Conservation (phyloP, 2,329 filamentous ascomycete genomes). For the Cladophialophora carrionii region DNA sequence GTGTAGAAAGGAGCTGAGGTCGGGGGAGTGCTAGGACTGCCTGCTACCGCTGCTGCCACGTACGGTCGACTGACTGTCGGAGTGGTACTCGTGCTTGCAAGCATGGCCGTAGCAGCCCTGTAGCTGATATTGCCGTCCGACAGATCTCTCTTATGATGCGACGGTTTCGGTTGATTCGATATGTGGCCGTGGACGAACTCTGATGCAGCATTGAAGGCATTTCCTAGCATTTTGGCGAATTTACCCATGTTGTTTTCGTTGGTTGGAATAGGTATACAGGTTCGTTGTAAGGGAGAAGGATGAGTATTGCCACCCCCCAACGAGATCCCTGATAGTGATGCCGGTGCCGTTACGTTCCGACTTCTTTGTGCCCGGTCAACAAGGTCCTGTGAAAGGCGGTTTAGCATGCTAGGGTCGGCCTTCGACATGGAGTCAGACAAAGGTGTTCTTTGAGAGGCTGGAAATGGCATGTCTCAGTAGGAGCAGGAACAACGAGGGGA, state of each 20-base stretch:
- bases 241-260: constrained; percentile 19
- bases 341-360: background rate
- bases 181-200: background rate
- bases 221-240: constrained; percentile 8
- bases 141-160: constrained; percentile 10
- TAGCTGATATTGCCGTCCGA: constrained; percentile 20
- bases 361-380: constrained; percentile 19
- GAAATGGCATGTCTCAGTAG: background rate
- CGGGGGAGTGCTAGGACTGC: background rate
- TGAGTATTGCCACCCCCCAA: background rate
- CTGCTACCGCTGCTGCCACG: constrained; percentile 1
- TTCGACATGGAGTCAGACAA: constrained; percentile 8
- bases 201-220: constrained; percentile 20
- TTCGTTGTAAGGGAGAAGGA: background rate
- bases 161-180: background rate
- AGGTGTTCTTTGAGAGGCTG: constrained; percentile 3
- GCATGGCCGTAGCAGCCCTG: background rate
- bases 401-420: background rate
- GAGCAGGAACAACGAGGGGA: constrained; percentile 3
- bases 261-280: background rate
- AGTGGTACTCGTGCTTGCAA: background rate
- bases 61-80: background rate
- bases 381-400: background rate
- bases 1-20: constrained; percentile 65
- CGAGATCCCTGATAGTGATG: background rate